Base-by-base conservation (phyloP, 331 rosid genomes). In the Quercus lobata region DNA sequence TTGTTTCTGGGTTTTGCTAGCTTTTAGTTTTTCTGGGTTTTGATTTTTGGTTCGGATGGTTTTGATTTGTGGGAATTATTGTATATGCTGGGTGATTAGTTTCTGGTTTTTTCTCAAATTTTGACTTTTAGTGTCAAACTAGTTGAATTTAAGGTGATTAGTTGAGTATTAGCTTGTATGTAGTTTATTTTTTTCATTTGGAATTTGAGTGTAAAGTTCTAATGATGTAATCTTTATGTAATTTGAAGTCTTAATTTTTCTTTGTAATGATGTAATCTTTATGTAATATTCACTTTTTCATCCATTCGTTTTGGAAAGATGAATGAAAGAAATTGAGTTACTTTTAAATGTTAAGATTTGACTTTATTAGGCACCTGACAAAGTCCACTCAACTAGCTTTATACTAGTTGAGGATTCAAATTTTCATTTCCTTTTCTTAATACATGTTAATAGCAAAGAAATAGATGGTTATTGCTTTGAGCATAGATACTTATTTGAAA, bases 41-140 rank as follows among this genome's bases (percentile, higher is more conserved):
- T 75, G 25, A 6, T 10, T 18, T 62, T 63, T 34, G 53, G 53
- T 69, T 57, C 35, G 62, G 16, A 35, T 79, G 29, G 22, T 49
- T 72, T 30, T 57, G 32, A 25, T 73, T 41, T 46, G 61, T 5
- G 22, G 0, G 8, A 68, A n/a, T 8, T 73, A 15, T 72, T 56
- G 32, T 7, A 57, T 71, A 78, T 75, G 19, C 49, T 86, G 71
- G 71, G 29, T 74, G 71, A 62, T 76, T 73, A 21, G 70, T 62
- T 73, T 66, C 12, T 76, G 22, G 17, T 70, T 34, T 8, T 69
- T 57, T 4, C 5, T 8, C 24, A 76, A 25, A 34, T 58, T 77
- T 55, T 74, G 69, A 21, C 78, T 73, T 68, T 58, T 37, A 16
- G 19, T 17, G 14, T 49, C 49, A 68, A 68, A 32, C 9, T 34